Conservation (phyloP, 2,329 filamentous ascomycete genomes). For the Exophiala mesophila region DNA sequence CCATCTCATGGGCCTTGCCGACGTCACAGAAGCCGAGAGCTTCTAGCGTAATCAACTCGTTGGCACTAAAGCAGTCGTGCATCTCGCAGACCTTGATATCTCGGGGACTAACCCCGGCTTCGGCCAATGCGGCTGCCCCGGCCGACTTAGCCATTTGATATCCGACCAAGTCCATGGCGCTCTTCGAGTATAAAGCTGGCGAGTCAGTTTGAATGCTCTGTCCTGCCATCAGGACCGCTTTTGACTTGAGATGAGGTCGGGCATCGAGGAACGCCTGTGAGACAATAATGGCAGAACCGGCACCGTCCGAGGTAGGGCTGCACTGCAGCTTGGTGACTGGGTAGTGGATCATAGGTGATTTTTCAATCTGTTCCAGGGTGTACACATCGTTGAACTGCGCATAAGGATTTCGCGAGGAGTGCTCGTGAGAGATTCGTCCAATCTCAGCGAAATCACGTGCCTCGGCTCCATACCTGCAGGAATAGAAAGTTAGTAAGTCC, state of each 20-base stretch:
- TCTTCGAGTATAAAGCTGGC: slow-evolving; percentile 68
- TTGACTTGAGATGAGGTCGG: slow-evolving; percentile 73
- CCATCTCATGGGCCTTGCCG: slow-evolving; percentile 87
- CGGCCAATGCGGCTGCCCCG: slow-evolving; percentile 61
- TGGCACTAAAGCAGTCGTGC: slow-evolving; percentile 94
- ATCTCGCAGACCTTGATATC: slow-evolving; percentile 84
- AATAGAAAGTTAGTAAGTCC: no score
- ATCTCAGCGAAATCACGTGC: slow-evolving; percentile 90
- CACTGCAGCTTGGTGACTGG: slow-evolving; percentile 96
- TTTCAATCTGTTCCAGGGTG: slow-evolving; percentile 73
- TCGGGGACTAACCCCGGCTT: slow-evolving; percentile 62
- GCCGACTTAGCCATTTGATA: slow-evolving; percentile 78
- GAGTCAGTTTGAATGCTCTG: slow-evolving; percentile 81
- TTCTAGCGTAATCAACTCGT: slow-evolving; percentile 88
- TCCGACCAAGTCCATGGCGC: slow-evolving; percentile 82
- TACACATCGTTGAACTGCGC: slow-evolving; percentile 96
- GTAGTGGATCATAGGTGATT: slow-evolving; percentile 71
- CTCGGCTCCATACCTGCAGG: slow-evolving; percentile 69
- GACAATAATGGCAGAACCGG: slow-evolving; percentile 81
- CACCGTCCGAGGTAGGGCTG: slow-evolving; percentile 91
- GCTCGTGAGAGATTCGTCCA: slow-evolving; percentile 83
- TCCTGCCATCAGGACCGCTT: slow-evolving; percentile 81
- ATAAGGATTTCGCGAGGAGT: slow-evolving; percentile 89
- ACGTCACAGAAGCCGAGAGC: slow-evolving; percentile 71
- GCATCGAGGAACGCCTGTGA: slow-evolving; percentile 84